Base-by-base conservation (phyloP, 2,329 filamentous ascomycete species). In the Lanzia echinophila region DNA sequence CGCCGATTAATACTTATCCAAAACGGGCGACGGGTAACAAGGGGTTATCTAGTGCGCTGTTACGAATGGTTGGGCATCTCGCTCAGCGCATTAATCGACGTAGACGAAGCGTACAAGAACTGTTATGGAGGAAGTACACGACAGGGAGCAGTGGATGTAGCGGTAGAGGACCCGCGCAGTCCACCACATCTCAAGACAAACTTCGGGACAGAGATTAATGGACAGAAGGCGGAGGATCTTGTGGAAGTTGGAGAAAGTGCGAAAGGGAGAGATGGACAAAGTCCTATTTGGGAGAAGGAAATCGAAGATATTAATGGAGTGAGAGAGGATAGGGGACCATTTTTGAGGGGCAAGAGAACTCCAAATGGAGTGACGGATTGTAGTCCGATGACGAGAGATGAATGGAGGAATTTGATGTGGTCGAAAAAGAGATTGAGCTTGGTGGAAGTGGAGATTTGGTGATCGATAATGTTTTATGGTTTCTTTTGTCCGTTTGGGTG, bases 331-430 rank as follows among this genome's bases (percentile, higher is more conserved):
- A 51, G 59, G 17, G 64, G 65, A 1, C 65, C 65, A 1, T 63
- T 66, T 62, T 64, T 55, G 46, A 58, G 74, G 19, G 79, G 77
- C 0, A 76, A 80, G 1, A 66, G 71, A 68, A 84, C 81, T 54
- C 81, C 80, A 1, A 81, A 83, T 58, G 75, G 71, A 7, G 81
- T 79, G 58, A 80, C 82, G 19, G 82, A 85, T 62, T 79, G 84
- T 53, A 83, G 79, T 47, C 82, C 82, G 6, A 75, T 79, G 22
- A 84, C 82, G 8, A 73, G 78, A 39, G 79, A 79, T 5, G 82
- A 84, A 67, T 85, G 82, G 82, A 78, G 79, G 0, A 80, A 81
- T 62, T 66, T 85, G 60, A 79, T 82, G 70, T 61, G 62, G 1
- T 75, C 76, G 3, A 71, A 69, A 46, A 72, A 77, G 13, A 70